Conservation (phyloP, 1,284 basidiomycete species). For the Leccinum variabile region DNA sequence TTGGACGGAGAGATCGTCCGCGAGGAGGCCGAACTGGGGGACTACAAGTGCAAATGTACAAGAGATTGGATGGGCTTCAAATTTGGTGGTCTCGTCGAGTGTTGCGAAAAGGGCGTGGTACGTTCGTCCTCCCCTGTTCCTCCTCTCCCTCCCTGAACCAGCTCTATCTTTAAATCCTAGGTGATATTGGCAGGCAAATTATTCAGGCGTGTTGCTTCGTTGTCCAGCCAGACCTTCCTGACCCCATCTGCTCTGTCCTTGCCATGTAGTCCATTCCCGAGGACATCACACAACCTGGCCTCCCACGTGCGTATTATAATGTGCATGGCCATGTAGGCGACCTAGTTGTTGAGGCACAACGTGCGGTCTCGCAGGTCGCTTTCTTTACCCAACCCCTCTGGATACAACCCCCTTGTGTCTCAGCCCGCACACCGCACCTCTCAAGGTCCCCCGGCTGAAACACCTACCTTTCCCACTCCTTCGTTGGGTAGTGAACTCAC, state of each 20-base stretch:
- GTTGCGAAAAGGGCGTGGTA: conserved; percentile 78
- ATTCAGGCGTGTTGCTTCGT: conserved; percentile 53
- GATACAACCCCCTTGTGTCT: conserved; percentile 16
- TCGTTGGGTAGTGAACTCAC: conserved; percentile 35
- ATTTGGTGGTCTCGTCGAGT: conserved; percentile 86
- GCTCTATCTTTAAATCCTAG: conserved; percentile 60
- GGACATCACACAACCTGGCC: conserved; percentile 78
- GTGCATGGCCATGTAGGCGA: conserved; percentile 62
- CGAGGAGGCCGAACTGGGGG: conserved; percentile 81
- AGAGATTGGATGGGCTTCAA: conserved; percentile 81
- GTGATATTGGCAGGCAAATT: conserved; percentile 74
- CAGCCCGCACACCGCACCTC: conserved; percentile 7
- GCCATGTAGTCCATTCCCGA: conserved; percentile 74
- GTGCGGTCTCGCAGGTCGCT: conserved; percentile 54
- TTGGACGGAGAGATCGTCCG: conserved; percentile 84
- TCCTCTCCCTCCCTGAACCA: conserved; percentile 2
- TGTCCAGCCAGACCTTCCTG: neutral
- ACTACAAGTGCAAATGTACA: conserved; percentile 77
- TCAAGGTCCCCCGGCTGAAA: conserved; percentile 10
- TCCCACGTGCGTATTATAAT: conserved; percentile 72
- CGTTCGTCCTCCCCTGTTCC: conserved; percentile 40
- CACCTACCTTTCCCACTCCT: conserved; percentile 28
- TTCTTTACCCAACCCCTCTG: conserved; percentile 46
- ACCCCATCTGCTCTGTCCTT: neutral
- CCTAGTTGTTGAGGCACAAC: conserved; percentile 64